Base-by-base conservation (phyloP, 345 rosid genomes). In the Salix suchowensis region DNA sequence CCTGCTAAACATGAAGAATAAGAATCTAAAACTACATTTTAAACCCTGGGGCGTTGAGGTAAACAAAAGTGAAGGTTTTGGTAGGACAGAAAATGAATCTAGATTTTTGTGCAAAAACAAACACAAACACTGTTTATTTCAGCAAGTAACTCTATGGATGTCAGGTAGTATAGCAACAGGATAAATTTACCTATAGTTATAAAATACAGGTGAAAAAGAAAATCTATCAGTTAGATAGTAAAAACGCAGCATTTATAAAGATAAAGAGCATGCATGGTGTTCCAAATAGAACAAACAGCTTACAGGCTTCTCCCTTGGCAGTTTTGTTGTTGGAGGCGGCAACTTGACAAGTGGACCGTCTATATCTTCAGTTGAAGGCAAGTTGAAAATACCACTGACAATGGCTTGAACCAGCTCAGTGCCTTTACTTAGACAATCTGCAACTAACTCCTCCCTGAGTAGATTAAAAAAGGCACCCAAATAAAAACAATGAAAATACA, bases 271-370 rank as follows among this genome's bases (percentile, higher is more conserved):
- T 4, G 50, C 50, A 14, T 11, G 50, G 50, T 46, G 18, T 46
- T 24, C 21, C 44, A 19, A 54, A 73, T n/a, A 9, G 36, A 60
- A 34, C 37, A 61, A 67, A 55, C 15, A 73, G 60, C 89, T 77
- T 83, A 91, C 97, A 82, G 84, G 97, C 88, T 95, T 95, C 82
- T 88, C 94, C 83, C 98, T 88, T 2, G 98, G 98, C 73, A 95
- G 85, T 82, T 80, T 91, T 9, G 91, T 88, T 50, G 88, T 83
- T 12, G 97, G 94, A 1, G 86, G 87, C 74, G 97, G 98, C 87
- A 96, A 85, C 81, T 78, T 87, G 62, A 91, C 92, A 76, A 96
- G 78, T 28, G 98, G 98, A 46, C 97, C 98, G 79, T 89, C 94
- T 39, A 76, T 66, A 83, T 87, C 90, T 78, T 91, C 97, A 73